Evolutionary conservation across 2,329 filamentous ascomycete genomes (phyloP).

Genomic region (Arthrobotrys iridis): DNA sequence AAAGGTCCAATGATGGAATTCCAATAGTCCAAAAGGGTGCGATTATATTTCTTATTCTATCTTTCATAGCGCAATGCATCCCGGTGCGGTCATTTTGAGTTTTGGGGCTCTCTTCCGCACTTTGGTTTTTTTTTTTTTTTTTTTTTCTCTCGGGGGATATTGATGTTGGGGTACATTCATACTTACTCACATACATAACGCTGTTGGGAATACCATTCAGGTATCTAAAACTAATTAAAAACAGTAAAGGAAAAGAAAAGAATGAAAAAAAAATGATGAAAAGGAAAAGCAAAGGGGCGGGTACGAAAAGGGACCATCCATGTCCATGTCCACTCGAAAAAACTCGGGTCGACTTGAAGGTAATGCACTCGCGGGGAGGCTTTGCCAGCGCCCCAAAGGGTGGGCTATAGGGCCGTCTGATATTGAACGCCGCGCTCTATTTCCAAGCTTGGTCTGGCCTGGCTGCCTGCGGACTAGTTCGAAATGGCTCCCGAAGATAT

Average conservation of each 20-base stretch:
- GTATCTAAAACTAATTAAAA: slow-evolving; percentile 3
- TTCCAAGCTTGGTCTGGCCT: slow-evolving; percentile 22
- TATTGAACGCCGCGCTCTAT: slow-evolving; percentile 43
- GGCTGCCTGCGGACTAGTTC: slow-evolving; percentile 5
- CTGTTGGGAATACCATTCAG: slow-evolving; percentile 6
- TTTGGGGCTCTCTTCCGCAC: too few relatives aligned
- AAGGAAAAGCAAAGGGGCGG: neutral
- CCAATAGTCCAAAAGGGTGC: slow-evolving; percentile 28
- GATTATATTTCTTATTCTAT: slow-evolving; percentile 45
- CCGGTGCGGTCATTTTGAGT: slow-evolving; percentile 1
- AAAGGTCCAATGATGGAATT: slow-evolving; percentile 46
- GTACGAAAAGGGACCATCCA: slow-evolving; percentile 2
- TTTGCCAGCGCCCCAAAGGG: slow-evolving; percentile 6
- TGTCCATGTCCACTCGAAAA: slow-evolving; percentile 11
- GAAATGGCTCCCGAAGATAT: slow-evolving; percentile 36
- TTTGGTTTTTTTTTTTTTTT: neutral
- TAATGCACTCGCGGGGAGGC: slow-evolving; percentile 49
- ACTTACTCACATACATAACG: neutral
- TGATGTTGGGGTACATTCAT: neutral
- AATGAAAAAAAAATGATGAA: neutral
- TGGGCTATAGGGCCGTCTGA: slow-evolving; percentile 37
- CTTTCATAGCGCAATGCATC: neutral
- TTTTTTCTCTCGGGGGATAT: slow-evolving; percentile 16
- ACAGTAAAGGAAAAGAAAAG: slow-evolving; percentile 1
- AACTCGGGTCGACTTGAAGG: slow-evolving; percentile 50